phyloP scores from a whole-genome alignment of 805 yeast genomes.

The Candida methanosorbosa region DNA sequence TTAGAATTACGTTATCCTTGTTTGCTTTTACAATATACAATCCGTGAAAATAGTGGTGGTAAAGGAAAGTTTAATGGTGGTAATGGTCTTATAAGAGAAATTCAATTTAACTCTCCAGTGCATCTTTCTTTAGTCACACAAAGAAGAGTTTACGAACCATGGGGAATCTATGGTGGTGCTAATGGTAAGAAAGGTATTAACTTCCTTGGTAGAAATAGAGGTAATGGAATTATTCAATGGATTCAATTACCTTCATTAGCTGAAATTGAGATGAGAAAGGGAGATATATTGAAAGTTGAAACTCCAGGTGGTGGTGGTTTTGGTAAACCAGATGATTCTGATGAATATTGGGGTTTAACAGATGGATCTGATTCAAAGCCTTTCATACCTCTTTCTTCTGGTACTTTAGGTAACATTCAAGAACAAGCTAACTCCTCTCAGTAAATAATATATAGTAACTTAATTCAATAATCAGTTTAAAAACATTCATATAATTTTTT shows the following conservation, averaged over 20 bases:
- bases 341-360: too few species aligned
- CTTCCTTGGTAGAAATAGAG: constrained; percentile 24
- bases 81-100: constrained; percentile 76
- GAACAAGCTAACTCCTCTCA: too few species aligned
- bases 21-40: constrained; percentile 58
- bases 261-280: constrained; percentile 27
- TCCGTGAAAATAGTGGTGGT: constrained; percentile 79
- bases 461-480: too few species aligned
- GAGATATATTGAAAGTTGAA: constrained; percentile 25
- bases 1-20: constrained; percentile 87
- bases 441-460: too few species aligned
- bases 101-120: constrained; percentile 66
- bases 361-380: too few species aligned
- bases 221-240: constrained; percentile 16
- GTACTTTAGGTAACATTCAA: too few species aligned
- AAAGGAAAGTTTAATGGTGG: constrained; percentile 68
- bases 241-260: too few species aligned
- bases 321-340: constrained; percentile 31
- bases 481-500: too few species aligned
- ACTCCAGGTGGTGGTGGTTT: constrained; percentile 37
- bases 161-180: constrained; percentile 77
- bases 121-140: constrained; percentile 79
- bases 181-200: constrained; percentile 70
- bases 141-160: constrained; percentile 77
- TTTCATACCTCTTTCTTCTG: too few species aligned